Base-by-base conservation (phyloP, 176 grass and related monocot species). In the Oryza meridionalis region DNA sequence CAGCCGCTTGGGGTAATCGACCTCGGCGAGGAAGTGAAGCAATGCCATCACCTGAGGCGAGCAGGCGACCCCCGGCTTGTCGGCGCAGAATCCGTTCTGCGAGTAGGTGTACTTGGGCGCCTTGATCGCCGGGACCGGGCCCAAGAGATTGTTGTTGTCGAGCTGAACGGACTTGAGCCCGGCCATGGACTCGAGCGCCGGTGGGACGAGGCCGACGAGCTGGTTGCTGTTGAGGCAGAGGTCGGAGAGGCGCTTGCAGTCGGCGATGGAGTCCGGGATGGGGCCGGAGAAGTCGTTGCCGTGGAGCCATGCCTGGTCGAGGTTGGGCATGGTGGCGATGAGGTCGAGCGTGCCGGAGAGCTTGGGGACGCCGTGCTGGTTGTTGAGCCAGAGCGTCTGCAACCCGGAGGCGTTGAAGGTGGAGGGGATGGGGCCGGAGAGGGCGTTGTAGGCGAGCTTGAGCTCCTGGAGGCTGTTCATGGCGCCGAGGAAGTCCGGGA, bases 331-430 rank as follows among this genome's bases (percentile, higher is more conserved):
- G 68, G 82, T 77, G 35, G 76, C 65, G 42, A 99, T 16, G 37
- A 94, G 71, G 33, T 92, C 78, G 81, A 99, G 80, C 1, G 91
- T 62, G 21, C 91, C 96, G 22, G 85, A 87, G 67, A 99, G 87
- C 72, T 84, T 90, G 5, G 10, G 1, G 0, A 40, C 35, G 7
- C 78, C 91, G 0, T 0, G 8, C 90, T 97, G 93, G 88, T 99
- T 99, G 88, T 99, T 99, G 44, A 99, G 93, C 96, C 91, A 89
- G 32, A 99, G 91, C 33, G 51, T 81, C 70, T 94, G 89, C 11
- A 96, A 14, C 42, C 1, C 72, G 19, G 93, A 90, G 10, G 19
- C 67, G 0, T 88, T 46, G 79, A 89, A 85, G 75, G 29, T 51
- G 6, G 38, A 32, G 0, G 96, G 96, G 78, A 99, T 81, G 0